A percentile compares a stretch with the other conserved stretches of the same genome.
phyloP scores from a whole-genome alignment of 306 rosid species.

The Cucumis melo region DNA sequence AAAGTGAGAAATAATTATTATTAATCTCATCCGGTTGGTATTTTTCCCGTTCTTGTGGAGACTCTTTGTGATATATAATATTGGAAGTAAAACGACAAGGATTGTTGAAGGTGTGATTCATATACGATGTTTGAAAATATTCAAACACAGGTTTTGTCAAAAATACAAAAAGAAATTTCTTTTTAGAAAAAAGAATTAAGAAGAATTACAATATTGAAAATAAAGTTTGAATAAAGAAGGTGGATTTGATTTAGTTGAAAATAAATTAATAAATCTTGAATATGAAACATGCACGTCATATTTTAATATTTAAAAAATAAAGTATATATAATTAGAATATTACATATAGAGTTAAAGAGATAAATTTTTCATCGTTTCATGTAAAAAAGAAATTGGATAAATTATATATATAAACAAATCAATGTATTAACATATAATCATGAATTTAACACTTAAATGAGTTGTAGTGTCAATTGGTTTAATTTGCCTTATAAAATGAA shows the following conservation, averaged over 20 bases:
- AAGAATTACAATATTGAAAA: background rate
- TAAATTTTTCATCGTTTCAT: too few relatives aligned
- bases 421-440: too few relatives aligned
- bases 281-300: background rate
- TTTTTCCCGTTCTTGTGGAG: background rate
- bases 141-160: background rate
- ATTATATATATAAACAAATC: too few relatives aligned
- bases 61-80: background rate
- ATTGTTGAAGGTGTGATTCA: background rate
- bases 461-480: too few relatives aligned
- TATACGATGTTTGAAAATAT: background rate
- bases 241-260: background rate
- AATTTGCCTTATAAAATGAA: too few relatives aligned
- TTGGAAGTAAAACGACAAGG: background rate
- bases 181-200: background rate
- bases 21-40: background rate
- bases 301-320: background rate
- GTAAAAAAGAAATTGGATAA: too few relatives aligned
- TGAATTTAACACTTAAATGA: too few relatives aligned
- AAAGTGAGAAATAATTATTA: background rate
- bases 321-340: too few relatives aligned
- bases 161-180: background rate
- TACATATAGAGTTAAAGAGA: too few relatives aligned
- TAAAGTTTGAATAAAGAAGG: background rate
- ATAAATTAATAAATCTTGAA: background rate